Conservation (phyloP, 225 moss, liverwort and hornwort species). For the Physcomitrium patens region DNA sequence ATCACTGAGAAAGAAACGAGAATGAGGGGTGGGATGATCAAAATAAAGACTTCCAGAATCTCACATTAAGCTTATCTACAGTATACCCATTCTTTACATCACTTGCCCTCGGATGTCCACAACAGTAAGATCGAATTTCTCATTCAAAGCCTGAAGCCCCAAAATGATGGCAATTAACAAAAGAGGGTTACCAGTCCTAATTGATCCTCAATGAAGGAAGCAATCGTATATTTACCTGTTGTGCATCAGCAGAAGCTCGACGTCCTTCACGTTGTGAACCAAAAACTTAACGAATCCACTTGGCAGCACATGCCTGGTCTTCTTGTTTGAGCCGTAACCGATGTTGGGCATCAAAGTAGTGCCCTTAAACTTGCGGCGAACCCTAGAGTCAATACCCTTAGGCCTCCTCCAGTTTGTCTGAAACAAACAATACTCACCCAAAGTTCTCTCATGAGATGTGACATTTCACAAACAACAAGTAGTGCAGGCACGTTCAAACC, state of each 20-base stretch:
- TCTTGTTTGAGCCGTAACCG: conserved; percentile 93
- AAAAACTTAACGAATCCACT: conserved; percentile 89
- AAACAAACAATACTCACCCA: not conserved
- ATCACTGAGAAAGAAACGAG: no score
- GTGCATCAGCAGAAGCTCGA: conserved; percentile 92
- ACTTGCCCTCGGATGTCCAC: no score
- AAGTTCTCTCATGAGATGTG: not conserved
- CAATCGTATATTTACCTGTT: conserved; percentile 43
- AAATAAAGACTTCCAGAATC: no score
- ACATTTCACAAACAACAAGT: not conserved
- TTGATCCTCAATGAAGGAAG: no score
- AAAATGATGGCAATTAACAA: no score
- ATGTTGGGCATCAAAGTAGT: conserved; percentile 91
- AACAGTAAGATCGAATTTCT: no score
- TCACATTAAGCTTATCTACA: no score
- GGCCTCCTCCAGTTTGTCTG: conserved; percentile 94
- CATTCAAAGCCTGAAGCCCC: no score
- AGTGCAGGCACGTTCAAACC: not conserved
- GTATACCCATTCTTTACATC: no score
- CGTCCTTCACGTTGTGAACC: conserved; percentile 86
- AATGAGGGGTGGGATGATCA: no score
- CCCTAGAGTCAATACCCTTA: conserved; percentile 92
- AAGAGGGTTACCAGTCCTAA: no score
- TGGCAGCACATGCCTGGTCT: conserved; percentile 85
- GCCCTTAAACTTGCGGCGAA: conserved; percentile 91